Evolutionary conservation across 2,329 filamentous ascomycete genomes (phyloP).

Genomic region (Scorias spongiosa): DNA sequence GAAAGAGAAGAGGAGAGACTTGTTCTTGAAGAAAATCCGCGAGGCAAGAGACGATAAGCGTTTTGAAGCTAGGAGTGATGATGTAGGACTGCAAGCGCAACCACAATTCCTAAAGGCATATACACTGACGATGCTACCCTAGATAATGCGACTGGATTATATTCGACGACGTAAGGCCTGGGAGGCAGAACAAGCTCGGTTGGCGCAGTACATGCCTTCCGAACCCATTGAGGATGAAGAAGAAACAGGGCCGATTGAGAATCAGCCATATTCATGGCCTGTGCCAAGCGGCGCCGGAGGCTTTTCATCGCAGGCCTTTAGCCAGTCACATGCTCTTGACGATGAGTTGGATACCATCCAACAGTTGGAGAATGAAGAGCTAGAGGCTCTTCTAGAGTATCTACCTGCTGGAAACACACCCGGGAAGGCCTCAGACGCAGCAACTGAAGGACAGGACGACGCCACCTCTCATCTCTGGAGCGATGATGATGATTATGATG

Average conservation of each 20-base stretch:
- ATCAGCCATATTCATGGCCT: conserved; percentile 3
- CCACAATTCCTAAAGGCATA: not conserved
- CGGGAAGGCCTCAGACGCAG: conserved; percentile 12
- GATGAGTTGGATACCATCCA: conserved; percentile 25
- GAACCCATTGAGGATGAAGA: conserved; percentile 11
- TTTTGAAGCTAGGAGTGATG: conserved; percentile 31
- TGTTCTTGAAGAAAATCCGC: conserved; percentile 50
- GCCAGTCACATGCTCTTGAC: conserved; percentile 8
- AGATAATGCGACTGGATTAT: conserved; percentile 35
- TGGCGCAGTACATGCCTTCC: conserved; percentile 20
- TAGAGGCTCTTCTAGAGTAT: conserved; percentile 29
- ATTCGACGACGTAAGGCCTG: conserved; percentile 27
- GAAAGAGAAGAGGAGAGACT: conserved; percentile 47
- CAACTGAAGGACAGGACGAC: conserved; percentile 11
- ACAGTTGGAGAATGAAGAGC: conserved; percentile 28
- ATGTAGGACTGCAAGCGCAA: conserved; percentile 19
- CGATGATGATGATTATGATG: conserved; percentile 47
- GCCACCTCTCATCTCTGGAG: conserved; percentile 24
- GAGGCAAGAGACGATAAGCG: conserved; percentile 29
- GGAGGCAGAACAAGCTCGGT: conserved; percentile 28
- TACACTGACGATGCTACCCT: conserved; percentile 1
- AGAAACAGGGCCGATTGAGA: conserved; percentile 9
- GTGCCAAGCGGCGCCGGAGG: conserved; percentile 3
- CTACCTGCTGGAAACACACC: conserved; percentile 19
- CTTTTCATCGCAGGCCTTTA: conserved; percentile 1